phyloP scores from a whole-genome alignment of 2,329 filamentous ascomycete species.

The Trichothecium roseum region DNA sequence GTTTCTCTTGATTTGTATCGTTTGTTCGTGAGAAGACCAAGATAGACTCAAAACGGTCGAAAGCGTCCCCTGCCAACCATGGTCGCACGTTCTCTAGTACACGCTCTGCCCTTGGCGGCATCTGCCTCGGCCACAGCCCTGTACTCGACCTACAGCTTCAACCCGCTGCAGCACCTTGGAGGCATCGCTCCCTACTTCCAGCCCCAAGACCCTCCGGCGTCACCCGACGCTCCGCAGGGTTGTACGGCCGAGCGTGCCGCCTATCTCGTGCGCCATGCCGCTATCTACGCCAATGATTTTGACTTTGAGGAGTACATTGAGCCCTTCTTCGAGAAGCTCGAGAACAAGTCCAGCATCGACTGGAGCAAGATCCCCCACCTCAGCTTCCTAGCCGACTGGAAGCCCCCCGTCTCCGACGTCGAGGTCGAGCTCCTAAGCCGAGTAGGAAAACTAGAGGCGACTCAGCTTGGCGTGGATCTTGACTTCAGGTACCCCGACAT shows the following conservation, averaged over 20 bases:
- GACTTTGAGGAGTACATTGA: slow-evolving; percentile 48
- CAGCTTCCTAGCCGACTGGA: slow-evolving; percentile 46
- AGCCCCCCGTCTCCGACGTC: slow-evolving; percentile 42
- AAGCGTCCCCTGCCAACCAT: slow-evolving; percentile 1
- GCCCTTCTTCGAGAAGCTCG: slow-evolving; percentile 46
- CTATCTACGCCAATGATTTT: slow-evolving; percentile 50
- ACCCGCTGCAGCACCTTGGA: slow-evolving; percentile 41
- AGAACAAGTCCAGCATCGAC: slow-evolving; percentile 42
- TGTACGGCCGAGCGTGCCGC: slow-evolving; percentile 40
- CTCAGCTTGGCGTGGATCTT: slow-evolving; percentile 46
- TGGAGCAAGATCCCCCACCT: slow-evolving; percentile 46
- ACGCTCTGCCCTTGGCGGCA: slow-evolving; percentile 4
- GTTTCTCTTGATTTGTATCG: too few relatives aligned
- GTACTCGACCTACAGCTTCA: slow-evolving; percentile 38
- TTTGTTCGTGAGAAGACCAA: too few relatives aligned
- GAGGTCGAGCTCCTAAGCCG: slow-evolving; percentile 50
- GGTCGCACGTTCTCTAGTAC: neutral
- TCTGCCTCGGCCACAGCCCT: slow-evolving; percentile 15
- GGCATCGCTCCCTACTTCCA: slow-evolving; percentile 50
- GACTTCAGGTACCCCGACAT: slow-evolving; percentile 47
- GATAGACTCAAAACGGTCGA: too few relatives aligned
- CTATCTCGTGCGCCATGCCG: slow-evolving; percentile 48
- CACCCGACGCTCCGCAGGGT: slow-evolving; percentile 33
- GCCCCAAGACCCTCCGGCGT: slow-evolving; percentile 34
- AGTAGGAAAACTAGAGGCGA: slow-evolving; percentile 49